Base-by-base conservation (phyloP, 768 basidiomycete genomes). In the Termitomyces sp. region DNA sequence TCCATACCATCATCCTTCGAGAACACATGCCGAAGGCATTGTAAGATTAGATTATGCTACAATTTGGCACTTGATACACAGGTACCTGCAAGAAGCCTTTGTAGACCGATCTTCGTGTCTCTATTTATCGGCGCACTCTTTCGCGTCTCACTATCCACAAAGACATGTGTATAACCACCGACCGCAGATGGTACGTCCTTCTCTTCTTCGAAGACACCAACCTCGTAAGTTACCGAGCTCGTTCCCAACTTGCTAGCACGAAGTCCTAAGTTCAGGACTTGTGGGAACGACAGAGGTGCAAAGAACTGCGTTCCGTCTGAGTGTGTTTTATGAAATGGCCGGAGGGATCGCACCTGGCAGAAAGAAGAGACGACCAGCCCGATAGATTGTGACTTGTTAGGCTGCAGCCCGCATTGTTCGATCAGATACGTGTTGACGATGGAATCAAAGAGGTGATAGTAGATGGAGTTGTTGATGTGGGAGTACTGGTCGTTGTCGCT, bases 401-500 rank as follows among this genome's bases (percentile, higher is more conserved):
- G 88, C 3, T 76, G 66, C 39, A 85, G 75, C 12, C 76, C 78
- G 62, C 89, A 92, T 32, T 77, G 73, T 54, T 81, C 73, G 37
- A 90, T 84, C 59, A 92, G 83, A 69, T 90, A 93, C 9, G 86
- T 80, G 68, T 92, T 93, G 69, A 92, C 75, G 64, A 91, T 75
- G 5, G 90, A 89, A 71, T 92, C 91, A 71, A 92, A 89, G 56
- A 90, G 77, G 64, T 88, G 87, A 66, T 90, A 88, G 70, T 91
- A 93, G 16, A 90, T 72, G 0, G 87, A 78, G 69, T 92, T 93
- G 72, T 92, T 92, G 65, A 92, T 74, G 59, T 92, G 90, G 13
- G 81, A 78, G 66, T 92, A 92, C 63, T 91, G 89, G 74, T 92
- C 90, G 64, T 92, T 92, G 76, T 92, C 90, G 63, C 81, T 88